Base-by-base conservation (phyloP, 163 green algal species). In the Scenedesmus sp. region DNA sequence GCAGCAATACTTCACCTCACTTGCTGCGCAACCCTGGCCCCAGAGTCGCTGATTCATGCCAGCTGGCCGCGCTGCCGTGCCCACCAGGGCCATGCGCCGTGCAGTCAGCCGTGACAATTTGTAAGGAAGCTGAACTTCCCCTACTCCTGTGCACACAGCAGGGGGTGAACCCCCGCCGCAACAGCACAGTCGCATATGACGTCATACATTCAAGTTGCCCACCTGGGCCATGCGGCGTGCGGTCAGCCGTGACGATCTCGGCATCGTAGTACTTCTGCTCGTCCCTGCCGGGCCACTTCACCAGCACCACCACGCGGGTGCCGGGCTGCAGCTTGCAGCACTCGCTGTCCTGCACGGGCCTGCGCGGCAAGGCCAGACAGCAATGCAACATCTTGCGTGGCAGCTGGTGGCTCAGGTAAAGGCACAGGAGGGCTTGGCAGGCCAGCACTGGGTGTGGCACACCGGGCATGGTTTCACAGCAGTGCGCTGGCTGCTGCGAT, bases 271-370 rank as follows among this genome's bases (percentile, higher is more conserved):
- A 89, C 85, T 89, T 89, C 30, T 70, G 61, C 65, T 89, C 85
- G 18, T 65, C 43, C 16, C 40, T 49, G 30, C 33, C 33, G 0
- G 85, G 85, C 85, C 68, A 70, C 43, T 83, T 83, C 40, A 46
- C 83, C 40, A 89, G 83, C 43, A 89, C 85, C 35, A 81, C 85
- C 20, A 89, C 85, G 37, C 85, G 65, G 7, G 68, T 35, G 53
- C 85, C 85, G 10, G 85, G 85, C 68, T 83, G 65, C 65, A 89
- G 59, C 43, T 68, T 81, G 42, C 65, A 68, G 68, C 85, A 89
- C 26, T 89, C 85, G 49, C 73, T 42, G 46, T 89, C 85, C 68
- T 89, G 85, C 40, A 89, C 65, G 46, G 85, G 85, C 85, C 85
- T 89, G 42, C 68, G 40, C 30, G n/a, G 65, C 30, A 76, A n/a